These are phyloP conservation scores for Pythium insidiosum DNA, from an alignment of 352 stramenopile species.

Conservation along the genomic window DNA sequence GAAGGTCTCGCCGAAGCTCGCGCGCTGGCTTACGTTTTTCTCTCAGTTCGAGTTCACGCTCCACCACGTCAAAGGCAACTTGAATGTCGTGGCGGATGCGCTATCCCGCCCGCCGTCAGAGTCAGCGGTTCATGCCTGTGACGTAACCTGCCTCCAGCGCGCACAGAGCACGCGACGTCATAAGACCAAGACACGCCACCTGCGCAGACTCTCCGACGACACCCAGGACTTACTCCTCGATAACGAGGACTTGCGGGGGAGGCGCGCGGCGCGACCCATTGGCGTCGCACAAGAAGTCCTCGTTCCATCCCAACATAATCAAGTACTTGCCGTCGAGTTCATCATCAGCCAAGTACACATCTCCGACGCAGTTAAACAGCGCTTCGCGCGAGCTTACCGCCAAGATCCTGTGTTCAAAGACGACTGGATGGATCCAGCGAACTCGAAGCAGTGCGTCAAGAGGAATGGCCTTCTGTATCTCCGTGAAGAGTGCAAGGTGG, in stretches of 20 bases:
- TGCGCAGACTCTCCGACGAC: too few species aligned
- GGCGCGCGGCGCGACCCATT: too few species aligned
- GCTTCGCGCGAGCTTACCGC: background rate
- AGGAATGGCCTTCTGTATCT: background rate
- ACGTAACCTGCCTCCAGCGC: too few species aligned
- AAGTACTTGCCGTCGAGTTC: too few species aligned
- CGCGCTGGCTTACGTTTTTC: slow-evolving; percentile 13
- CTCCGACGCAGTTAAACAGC: slow-evolving; percentile 13
- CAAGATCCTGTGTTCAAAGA: background rate
- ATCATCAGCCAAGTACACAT: slow-evolving; percentile 7
- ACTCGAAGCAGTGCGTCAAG: background rate
- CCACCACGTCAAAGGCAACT: slow-evolving; percentile 6
- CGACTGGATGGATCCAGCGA: background rate
- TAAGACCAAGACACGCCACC: too few species aligned
- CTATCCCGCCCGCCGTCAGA: background rate
- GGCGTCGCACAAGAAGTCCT: too few species aligned
- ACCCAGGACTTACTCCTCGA: too few species aligned
- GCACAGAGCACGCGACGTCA: too few species aligned
- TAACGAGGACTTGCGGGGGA: too few species aligned
- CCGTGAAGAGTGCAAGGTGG: background rate
- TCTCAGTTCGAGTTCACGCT: slow-evolving; percentile 10
- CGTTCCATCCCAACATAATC: too few species aligned
- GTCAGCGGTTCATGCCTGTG: too few species aligned
- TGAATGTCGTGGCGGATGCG: background rate
- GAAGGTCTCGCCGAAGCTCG: slow-evolving; percentile 8